Base-by-base conservation (phyloP, 257 asterid species). In the Linaria vulgaris region DNA sequence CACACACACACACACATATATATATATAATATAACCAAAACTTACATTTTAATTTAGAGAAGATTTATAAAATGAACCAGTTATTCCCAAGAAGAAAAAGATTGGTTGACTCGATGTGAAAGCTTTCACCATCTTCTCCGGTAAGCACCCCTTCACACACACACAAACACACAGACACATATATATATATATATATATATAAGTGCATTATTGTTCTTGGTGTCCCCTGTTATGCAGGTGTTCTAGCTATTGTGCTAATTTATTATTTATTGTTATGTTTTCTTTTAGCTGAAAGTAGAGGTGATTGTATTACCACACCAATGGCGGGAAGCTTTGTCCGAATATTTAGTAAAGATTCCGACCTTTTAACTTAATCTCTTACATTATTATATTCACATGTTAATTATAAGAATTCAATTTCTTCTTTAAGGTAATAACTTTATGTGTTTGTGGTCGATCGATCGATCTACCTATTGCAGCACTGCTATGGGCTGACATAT, bases 311-410 rank as follows among this genome's bases (percentile, higher is more conserved):
- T 12, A 30, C 38, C 3, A 49, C 63, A 14, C 37, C 5, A 38
- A 80, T 76, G 82, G 72, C 14, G 12, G 64, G 61, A 12, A 71
- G 76, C 79, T 73, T 49, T 52, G 78, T 73, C 45, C 61, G 82
- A 65, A 74, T 80, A 60, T 56, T 67, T 15, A 72, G 84, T 79
- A 79, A 69, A 54, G 38, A 49, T 9, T 17, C 56, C 2, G 44
- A 22, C 49, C 55, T 44, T 53, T 16, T n/a, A 13, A 19, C 38
- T 24, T 12, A 12, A 27, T 44, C 61, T 45, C 21, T 46, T 60
- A 41, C 21, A 16, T 9, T 25, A 12, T 12, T 38, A 1, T 38
- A 50, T 48, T n/a, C n/a, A n/a, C n/a, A n/a, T n/a, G n/a, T n/a
- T n/a, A n/a, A n/a, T 48, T 4, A 27, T 27, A 2, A 27, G 34